A percentile compares a stretch with the other conserved stretches of the same genome.
These are phyloP conservation scores for Boechera stricta DNA, from an alignment of 345 rosid species.

Conservation along the genomic window DNA sequence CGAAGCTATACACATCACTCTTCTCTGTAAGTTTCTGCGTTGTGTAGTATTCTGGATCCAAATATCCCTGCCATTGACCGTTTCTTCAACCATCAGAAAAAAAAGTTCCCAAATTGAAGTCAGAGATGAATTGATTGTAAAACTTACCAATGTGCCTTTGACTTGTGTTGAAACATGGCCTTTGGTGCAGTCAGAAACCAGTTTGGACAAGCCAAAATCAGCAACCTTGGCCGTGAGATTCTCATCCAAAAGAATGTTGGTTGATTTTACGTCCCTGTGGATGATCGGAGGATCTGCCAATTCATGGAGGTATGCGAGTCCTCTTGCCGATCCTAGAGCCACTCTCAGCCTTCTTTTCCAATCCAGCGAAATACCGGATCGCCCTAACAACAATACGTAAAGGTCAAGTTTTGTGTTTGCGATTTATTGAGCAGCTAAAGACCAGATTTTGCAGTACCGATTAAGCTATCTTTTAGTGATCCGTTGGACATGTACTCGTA, in stretches of 20 bases:
- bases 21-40: conserved; percentile 92
- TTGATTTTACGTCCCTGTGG: conserved; percentile 91
- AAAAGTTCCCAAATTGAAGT: not conserved
- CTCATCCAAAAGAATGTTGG: conserved; percentile 86
- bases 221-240: conserved; percentile 88
- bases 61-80: conserved; percentile 69
- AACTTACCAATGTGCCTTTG: conserved; percentile 90
- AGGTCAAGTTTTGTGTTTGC: conserved; percentile 5
- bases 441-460: conserved; percentile 52
- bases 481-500: conserved; percentile 92
- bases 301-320: conserved; percentile 94
- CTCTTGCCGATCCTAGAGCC: conserved; percentile 93
- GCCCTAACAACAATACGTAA: conserved; percentile 52
- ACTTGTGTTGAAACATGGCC: conserved; percentile 99
- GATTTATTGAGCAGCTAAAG: not conserved
- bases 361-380: conserved; percentile 67
- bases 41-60: conserved; percentile 98
- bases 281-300: conserved; percentile 95
- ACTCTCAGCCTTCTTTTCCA: conserved; percentile 90
- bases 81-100: not conserved
- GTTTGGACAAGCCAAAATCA: conserved; percentile 94
- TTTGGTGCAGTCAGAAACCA: conserved; percentile 84
- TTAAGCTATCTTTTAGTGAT: conserved; percentile 76
- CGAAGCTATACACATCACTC: conserved; percentile 95
- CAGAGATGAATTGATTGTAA: not conserved